Evolutionary conservation across 495 filamentous ascomycete species (phyloP), one percentile per base, ranked within the genome.

Genomic region (Acidiella bohemica): DNA sequence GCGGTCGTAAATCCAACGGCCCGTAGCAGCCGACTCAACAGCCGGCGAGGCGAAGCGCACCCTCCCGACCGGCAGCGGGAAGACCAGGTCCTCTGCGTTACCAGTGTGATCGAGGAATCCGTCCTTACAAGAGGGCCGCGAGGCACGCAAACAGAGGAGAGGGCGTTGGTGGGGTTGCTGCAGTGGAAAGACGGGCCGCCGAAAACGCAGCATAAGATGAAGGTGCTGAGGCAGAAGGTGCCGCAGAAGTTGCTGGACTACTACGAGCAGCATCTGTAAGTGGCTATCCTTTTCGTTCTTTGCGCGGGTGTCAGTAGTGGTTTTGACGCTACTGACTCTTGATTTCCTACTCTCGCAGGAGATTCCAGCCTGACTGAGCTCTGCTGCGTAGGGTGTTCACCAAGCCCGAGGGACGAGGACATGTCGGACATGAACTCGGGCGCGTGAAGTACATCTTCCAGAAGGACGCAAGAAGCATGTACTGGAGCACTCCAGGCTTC

Each of bases 41-140:
- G 52, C 25, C 16, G 23, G n/a, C 35, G 58, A 52, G 36, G 46
- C 46, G 13, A 57, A 53, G 17, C 47, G 55, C 72, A 42, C 60
- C 0, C 67, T 71, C 8, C 68, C 68, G 20, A 51, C 53, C 5
- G 68, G 73, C 25, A 60, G 51, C 41, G 76, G 76, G 76, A 79
- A 26, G 52, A 62, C 4, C 57, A 74, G 14, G 62, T 81, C 3
- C 47, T 63, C 19, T 52, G 37, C 2, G 64, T 81, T 12, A 67
- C 77, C 16, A 38, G 18, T 20, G 76, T 75, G 0, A 67, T 80
- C 28, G 58, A 71, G 36, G 64, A 73, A 22, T 11, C 50, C 29
- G 61, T 73, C 37, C 31, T 36, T 9, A 20, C 12, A 17, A 26
- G 9, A 21, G n/a, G 25, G 12, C 12, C 5, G 14, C 31, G 38